Percentiles rank a stretch among this genome's conserved stretches.
Conservation (phyloP, 805 yeast species). For the Pachysolen tannophilus region DNA sequence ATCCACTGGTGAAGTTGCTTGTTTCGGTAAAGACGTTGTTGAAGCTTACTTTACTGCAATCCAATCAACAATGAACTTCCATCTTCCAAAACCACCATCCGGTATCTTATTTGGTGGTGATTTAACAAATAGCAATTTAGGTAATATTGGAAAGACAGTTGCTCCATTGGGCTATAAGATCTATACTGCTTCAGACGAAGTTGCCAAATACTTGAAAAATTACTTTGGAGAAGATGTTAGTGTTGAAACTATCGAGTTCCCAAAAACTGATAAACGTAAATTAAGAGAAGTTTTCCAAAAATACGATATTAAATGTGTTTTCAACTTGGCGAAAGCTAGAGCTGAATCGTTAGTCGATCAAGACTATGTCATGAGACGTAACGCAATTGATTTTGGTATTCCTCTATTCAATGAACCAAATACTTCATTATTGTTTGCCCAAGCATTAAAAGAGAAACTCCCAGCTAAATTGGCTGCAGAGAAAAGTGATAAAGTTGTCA, state of each 20-base stretch:
- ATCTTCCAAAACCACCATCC: slow-evolving; percentile 82
- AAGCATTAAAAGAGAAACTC: slow-evolving; percentile 69
- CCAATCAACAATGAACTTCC: slow-evolving; percentile 96
- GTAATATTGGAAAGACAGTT: slow-evolving; percentile 62
- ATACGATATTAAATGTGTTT: slow-evolving; percentile 77
- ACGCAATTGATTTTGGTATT: slow-evolving; percentile 95
- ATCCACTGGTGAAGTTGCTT: slow-evolving; percentile 98
- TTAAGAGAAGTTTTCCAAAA: slow-evolving; percentile 89
- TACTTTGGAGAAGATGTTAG: slow-evolving; percentile 33
- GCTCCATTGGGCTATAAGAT: slow-evolving; percentile 73
- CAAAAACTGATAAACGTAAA: slow-evolving; percentile 87
- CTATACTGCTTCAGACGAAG: slow-evolving; percentile 68
- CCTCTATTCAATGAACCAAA: slow-evolving; percentile 96
- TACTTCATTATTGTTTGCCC: slow-evolving; percentile 81
- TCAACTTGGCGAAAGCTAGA: slow-evolving; percentile 85
- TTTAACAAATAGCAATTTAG: slow-evolving; percentile 59
- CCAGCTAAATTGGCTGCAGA: slow-evolving; percentile 44
- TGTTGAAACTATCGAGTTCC: slow-evolving; percentile 75
- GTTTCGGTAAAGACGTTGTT: slow-evolving; percentile 76
- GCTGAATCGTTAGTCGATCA: slow-evolving; percentile 80
- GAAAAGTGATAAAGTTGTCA: slow-evolving; percentile 32
- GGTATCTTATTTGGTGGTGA: slow-evolving; percentile 96
- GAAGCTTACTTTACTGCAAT: slow-evolving; percentile 98
- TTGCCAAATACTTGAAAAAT: slow-evolving; percentile 57
- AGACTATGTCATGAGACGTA: slow-evolving; percentile 97